Percentiles rank a stretch among this genome's conserved stretches.
These are phyloP conservation scores for Teratosphaeria zuluensis DNA, from an alignment of 2,329 filamentous ascomycete species.

Conservation along the genomic window DNA sequence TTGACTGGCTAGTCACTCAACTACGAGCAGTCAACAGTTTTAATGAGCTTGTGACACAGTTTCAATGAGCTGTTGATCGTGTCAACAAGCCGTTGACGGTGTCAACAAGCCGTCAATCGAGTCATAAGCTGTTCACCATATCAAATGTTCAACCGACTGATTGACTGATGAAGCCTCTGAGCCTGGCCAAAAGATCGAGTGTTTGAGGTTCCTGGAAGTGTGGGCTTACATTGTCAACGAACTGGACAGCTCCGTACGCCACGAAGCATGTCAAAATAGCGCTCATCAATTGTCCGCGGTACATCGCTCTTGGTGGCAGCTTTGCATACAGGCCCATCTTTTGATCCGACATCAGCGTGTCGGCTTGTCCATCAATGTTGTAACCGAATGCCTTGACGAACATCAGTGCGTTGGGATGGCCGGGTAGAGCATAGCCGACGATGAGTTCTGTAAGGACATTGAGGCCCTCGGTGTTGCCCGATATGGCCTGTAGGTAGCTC, in stretches of 20 bases:
- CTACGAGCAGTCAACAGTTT: neutral
- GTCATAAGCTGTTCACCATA: neutral
- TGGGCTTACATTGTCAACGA: constrained; percentile 22
- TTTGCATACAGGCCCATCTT: constrained; percentile 37
- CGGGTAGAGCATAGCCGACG: constrained; percentile 13
- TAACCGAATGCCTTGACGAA: constrained; percentile 33
- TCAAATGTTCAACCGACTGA: neutral
- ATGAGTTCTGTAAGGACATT: constrained; percentile 8
- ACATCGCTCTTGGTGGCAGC: constrained; percentile 33
- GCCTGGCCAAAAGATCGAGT: too few species aligned
- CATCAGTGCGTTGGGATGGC: constrained; percentile 30
- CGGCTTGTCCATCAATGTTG: constrained; percentile 31
- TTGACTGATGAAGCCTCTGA: too few species aligned
- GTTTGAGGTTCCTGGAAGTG: too few species aligned
- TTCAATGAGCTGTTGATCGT: neutral
- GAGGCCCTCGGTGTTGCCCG: constrained; percentile 1
- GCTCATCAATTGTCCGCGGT: constrained; percentile 35
- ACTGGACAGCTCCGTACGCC: constrained; percentile 33
- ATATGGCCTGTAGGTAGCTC: constrained; percentile 2
- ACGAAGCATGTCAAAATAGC: constrained; percentile 30
- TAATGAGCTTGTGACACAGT: neutral
- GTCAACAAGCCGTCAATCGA: neutral
- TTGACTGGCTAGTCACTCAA: too few species aligned
- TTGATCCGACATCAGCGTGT: constrained; percentile 32
- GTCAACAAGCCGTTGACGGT: neutral